These are phyloP conservation scores for Neocatenulostroma microsporum DNA, from an alignment of 2,329 filamentous ascomycete genomes.

Conservation along the genomic window DNA sequence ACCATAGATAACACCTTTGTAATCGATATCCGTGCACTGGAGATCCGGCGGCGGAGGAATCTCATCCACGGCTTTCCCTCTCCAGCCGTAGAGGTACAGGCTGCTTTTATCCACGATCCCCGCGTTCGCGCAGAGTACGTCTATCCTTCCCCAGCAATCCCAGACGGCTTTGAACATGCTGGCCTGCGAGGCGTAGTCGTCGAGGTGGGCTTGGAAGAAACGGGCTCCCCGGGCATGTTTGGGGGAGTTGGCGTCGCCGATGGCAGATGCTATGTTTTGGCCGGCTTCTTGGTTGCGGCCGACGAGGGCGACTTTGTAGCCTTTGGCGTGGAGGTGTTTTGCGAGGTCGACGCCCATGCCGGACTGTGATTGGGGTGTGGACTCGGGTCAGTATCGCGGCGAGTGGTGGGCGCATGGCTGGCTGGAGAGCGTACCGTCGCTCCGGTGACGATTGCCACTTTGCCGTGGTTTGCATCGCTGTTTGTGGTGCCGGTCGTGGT, in stretches of 20 bases:
- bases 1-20: slow-evolving; percentile 46
- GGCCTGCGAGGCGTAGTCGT: slow-evolving; percentile 40
- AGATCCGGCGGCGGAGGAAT: slow-evolving; percentile 41
- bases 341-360: slow-evolving; percentile 42
- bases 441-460: background rate
- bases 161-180: slow-evolving; percentile 38
- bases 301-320: slow-evolving; percentile 33
- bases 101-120: slow-evolving; percentile 43
- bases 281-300: slow-evolving; percentile 31
- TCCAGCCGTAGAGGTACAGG: slow-evolving; percentile 33
- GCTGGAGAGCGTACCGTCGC: too few relatives aligned
- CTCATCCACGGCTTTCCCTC: slow-evolving; percentile 14
- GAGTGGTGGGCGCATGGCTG: too few relatives aligned
- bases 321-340: slow-evolving; percentile 28
- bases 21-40: slow-evolving; percentile 42
- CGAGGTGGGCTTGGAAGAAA: slow-evolving; percentile 42
- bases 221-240: too few relatives aligned
- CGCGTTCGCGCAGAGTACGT: slow-evolving; percentile 45
- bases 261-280: slow-evolving; percentile 28
- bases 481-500: too few relatives aligned
- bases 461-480: too few relatives aligned
- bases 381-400: too few relatives aligned
- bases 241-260: slow-evolving; percentile 21
- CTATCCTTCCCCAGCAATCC: slow-evolving; percentile 39
- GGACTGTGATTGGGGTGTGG: too few relatives aligned